A percentile compares a stretch with the other conserved stretches of the same genome.
These are phyloP conservation scores for Pyrenopolyporus hunteri DNA, from an alignment of 495 filamentous ascomycete genomes.

Conservation along the genomic window DNA sequence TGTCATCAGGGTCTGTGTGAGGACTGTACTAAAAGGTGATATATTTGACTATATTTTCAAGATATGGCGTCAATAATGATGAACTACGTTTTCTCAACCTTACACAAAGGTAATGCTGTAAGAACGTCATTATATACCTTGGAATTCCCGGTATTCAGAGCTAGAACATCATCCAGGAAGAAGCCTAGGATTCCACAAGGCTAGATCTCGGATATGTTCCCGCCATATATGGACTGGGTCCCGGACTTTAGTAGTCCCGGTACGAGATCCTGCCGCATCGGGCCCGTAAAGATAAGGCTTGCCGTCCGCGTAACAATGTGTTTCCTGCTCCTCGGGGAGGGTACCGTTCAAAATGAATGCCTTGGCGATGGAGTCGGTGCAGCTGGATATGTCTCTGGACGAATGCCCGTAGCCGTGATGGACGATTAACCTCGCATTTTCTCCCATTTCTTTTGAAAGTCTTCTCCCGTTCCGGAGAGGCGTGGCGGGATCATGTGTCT, in stretches of 20 bases:
- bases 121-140: background rate
- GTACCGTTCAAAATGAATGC: conserved; percentile 47
- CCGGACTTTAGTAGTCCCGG: background rate
- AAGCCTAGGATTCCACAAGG: conserved; percentile 31
- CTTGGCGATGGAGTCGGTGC: conserved; percentile 48
- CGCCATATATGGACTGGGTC: conserved; percentile 40
- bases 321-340: conserved; percentile 47
- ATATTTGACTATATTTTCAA: background rate
- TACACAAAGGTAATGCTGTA: background rate
- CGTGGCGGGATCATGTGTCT: conserved; percentile 56
- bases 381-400: conserved; percentile 48
- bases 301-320: conserved; percentile 49
- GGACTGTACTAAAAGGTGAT: background rate
- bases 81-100: background rate
- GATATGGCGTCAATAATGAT: background rate
- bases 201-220: conserved; percentile 40
- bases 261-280: background rate
- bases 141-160: background rate
- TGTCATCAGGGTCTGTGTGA: background rate
- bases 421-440: conserved; percentile 50
- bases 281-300: conserved; percentile 51
- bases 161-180: conserved; percentile 7
- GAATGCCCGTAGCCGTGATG: conserved; percentile 58
- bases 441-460: conserved; percentile 50
- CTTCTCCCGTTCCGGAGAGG: conserved; percentile 54